A percentile compares a stretch with the other conserved stretches of the same genome.
Evolutionary conservation across 768 basidiomycete genomes (phyloP).

Genomic region (Tylopilus subfusipes): DNA sequence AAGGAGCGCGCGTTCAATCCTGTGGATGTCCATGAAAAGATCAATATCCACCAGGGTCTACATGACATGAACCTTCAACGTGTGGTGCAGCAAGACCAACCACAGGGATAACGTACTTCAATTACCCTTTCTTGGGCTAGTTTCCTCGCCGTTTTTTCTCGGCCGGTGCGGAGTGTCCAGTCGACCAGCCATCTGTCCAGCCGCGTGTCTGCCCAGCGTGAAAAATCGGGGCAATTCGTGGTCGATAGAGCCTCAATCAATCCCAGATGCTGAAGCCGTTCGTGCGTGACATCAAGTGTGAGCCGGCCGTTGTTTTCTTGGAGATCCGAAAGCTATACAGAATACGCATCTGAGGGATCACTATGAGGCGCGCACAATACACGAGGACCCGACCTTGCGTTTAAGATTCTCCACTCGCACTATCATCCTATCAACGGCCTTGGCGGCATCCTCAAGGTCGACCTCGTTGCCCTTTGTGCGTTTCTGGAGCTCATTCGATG

Average conservation of each 20-base stretch:
- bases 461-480: conserved; percentile 38
- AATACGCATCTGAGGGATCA: conserved; percentile 16
- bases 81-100: conserved; percentile 12
- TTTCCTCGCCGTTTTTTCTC: conserved; percentile 68
- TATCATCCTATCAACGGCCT: conserved; percentile 73
- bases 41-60: conserved; percentile 89
- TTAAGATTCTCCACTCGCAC: conserved; percentile 74
- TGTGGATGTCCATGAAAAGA: conserved; percentile 82
- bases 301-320: conserved; percentile 45
- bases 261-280: conserved; percentile 71
- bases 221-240: conserved; percentile 54
- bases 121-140: conserved; percentile 77
- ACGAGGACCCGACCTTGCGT: conserved; percentile 63
- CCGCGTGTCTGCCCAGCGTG: conserved; percentile 74
- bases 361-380: conserved; percentile 4
- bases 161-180: conserved; percentile 81
- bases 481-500: conserved; percentile 58
- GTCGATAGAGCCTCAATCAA: conserved; percentile 54
- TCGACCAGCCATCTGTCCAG: conserved; percentile 91
- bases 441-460: conserved; percentile 50
- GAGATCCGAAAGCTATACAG: conserved; percentile 46
- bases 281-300: conserved; percentile 70
- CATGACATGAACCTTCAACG: conserved; percentile 15
- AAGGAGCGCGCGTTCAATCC: conserved; percentile 78
- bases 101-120: conserved; percentile 52